Base-by-base conservation (phyloP, 257 asterid species). In the Nyctanthes arbortristis region DNA sequence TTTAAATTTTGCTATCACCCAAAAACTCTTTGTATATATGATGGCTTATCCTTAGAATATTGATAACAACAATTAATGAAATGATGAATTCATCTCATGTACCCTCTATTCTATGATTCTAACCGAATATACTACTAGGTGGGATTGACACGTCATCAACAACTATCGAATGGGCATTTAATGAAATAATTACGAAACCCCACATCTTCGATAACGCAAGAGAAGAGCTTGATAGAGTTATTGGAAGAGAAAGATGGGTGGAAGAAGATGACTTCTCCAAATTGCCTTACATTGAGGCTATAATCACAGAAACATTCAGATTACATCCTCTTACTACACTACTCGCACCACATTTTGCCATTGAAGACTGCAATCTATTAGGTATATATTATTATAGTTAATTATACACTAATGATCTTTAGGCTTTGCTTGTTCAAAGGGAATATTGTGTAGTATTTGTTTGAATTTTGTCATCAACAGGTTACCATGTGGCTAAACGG, bases 281-380 rank as follows among this genome's bases (percentile, higher is more conserved):
- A 4, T 57, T 77, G 35, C 81, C 81, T 11, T 83, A 80, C 45
- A 65, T 78, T 9, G 79, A 80, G 1, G 72, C 66, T 34, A 75
- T 81, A 6, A 32, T 79, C 58, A 79, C 35, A 75, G 87, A 82
- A 61, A 37, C 78, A 0, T 6, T 78, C 12, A 60, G 85, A n/a
- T 66, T 75, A 3, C 81, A 81, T 43, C 77, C 83, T 4, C 22
- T 78, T 3, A 71, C 37, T 4, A 65, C 81, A 0, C 4, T 81
- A 31, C 29, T 81, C 47, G 63, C 66, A 2, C 83, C 85, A 0
- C 77, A 69, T 62, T 68, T 25, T 31, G 30, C 83, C n/a, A 56
- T 61, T 6, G 61, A 74, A 11, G 85, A 81, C 60, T 71, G 79
- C 47, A 67, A 73, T 0, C 73, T 80, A 4, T 72, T 65, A 31